Base-by-base conservation (phyloP, 2,329 filamentous ascomycete species). In the Penicillium olsonii region DNA sequence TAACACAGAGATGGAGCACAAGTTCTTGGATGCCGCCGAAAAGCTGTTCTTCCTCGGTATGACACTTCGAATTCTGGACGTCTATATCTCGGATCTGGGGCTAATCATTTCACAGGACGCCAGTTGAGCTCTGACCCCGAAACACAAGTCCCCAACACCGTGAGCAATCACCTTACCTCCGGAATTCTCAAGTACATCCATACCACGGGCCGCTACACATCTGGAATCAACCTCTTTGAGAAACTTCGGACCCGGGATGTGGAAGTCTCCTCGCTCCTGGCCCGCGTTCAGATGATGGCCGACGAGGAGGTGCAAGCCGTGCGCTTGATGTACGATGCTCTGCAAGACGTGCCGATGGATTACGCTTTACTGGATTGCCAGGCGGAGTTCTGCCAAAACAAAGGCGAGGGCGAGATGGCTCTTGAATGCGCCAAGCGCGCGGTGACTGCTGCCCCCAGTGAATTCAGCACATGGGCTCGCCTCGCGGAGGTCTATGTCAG, bases 291-390 rank as follows among this genome's bases (percentile, higher is more conserved):
- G 60, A 88, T 97, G 61, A 90, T 94, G 79, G 94, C 90, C 17
- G 92, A 96, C 59, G 94, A 99, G 68, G 94, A 99, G 68, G 94
- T 99, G n/a, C 87, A 95, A 61, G 94, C 92, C 2, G 88, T 99
- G 26, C 84, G 90, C 53, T 80, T 95, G 15, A 80, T 99, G 42
- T 88, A 96, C 66, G 87, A 96, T 44, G 88, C 91, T 3, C 81
- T 99, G 22, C 87, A 95, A 68, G 87, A 96, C 61, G 83, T 92
- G 0, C 92, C 94, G 0, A 97, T 99, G 92, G 94, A 99, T 72
- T 96, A 97, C 68, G 88, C 95, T 27, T 87, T 99, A 74, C 84
- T 99, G 9, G 92, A 97, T 64, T 89, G 92, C 37, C 94, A 99
- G 70, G 92, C 94, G 15, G 85, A 91, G 12, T 99, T 97, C 66